Conservation (phyloP, 2,329 filamentous ascomycete genomes). For the Allantophomopsis lycopodina region DNA sequence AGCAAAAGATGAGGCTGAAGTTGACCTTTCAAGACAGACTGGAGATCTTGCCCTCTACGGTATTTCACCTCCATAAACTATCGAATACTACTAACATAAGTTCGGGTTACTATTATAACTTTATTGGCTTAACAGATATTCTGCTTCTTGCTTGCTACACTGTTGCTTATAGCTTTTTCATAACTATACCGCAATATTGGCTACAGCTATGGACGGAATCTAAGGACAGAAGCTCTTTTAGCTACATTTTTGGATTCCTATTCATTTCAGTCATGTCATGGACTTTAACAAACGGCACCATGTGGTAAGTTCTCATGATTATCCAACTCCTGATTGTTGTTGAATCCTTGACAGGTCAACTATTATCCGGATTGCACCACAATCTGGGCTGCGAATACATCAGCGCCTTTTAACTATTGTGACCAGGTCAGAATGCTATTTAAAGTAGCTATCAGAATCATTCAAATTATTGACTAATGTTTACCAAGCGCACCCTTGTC, state of each 20-base stretch:
- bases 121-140: neutral
- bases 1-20: neutral
- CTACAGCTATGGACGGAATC: conserved; percentile 1
- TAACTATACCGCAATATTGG: neutral
- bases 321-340: too few species aligned
- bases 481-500: conserved; percentile 23
- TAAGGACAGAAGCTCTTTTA: conserved; percentile 5
- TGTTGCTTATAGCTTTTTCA: conserved; percentile 1
- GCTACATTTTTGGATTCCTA: conserved; percentile 23
- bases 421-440: too few species aligned
- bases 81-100: neutral
- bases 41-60: neutral
- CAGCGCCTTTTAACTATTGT: conserved; percentile 18
- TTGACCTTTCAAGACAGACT: neutral
- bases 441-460: too few species aligned
- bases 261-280: conserved; percentile 21
- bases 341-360: conserved; percentile 19
- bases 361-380: conserved; percentile 21
- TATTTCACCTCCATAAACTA: neutral
- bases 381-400: conserved; percentile 21
- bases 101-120: neutral
- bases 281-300: conserved; percentile 19
- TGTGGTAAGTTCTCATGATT: conserved; percentile 20
- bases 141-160: neutral
- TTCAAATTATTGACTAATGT: too few species aligned